Evolutionary conservation across 2,329 filamentous ascomycete species (phyloP).

Genomic region (Aspergillus sp.): DNA sequence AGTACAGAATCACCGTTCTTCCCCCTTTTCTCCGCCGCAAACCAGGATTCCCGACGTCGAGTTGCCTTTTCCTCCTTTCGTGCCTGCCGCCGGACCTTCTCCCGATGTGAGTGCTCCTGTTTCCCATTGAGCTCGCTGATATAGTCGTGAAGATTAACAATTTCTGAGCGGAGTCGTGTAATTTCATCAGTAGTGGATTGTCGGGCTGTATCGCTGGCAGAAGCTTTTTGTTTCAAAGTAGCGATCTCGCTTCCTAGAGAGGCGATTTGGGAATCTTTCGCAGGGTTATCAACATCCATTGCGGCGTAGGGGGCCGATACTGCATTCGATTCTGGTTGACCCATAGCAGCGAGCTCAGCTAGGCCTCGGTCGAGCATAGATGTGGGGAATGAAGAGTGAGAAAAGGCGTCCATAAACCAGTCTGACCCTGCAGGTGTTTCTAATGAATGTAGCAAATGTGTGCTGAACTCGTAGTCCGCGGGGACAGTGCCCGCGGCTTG

Average conservation of each 20-base stretch:
- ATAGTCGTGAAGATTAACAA: conserved; percentile 37
- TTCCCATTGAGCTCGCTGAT: conserved; percentile 41
- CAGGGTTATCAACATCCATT: conserved; percentile 19
- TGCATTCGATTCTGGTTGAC: conserved; percentile 25
- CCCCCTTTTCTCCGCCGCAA: conserved; percentile 46
- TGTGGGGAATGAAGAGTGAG: conserved; percentile 38
- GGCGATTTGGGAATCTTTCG: conserved; percentile 27
- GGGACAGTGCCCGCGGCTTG: conserved; percentile 40
- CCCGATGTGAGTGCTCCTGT: conserved; percentile 33
- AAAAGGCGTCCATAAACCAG: conserved; percentile 39
- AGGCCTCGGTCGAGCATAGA: conserved; percentile 43
- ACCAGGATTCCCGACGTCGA: conserved; percentile 45
- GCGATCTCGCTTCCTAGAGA: conserved; percentile 42
- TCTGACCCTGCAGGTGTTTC: conserved; percentile 9
- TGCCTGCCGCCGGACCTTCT: conserved; percentile 34
- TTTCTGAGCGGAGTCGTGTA: conserved; percentile 35
- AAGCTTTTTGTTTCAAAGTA: conserved; percentile 38
- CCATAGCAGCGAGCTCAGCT: conserved; percentile 35
- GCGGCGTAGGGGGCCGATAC: conserved; percentile 14
- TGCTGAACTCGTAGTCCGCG: conserved; percentile 42
- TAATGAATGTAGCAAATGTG: conserved; percentile 33
- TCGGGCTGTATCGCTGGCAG: conserved; percentile 36
- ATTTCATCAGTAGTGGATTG: conserved; percentile 37
- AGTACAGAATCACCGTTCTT: conserved; percentile 41
- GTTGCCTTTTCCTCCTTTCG: conserved; percentile 41